Evolutionary conservation across 2,329 filamentous ascomycete species (phyloP).

Genomic region (Ceratocystis variospora): DNA sequence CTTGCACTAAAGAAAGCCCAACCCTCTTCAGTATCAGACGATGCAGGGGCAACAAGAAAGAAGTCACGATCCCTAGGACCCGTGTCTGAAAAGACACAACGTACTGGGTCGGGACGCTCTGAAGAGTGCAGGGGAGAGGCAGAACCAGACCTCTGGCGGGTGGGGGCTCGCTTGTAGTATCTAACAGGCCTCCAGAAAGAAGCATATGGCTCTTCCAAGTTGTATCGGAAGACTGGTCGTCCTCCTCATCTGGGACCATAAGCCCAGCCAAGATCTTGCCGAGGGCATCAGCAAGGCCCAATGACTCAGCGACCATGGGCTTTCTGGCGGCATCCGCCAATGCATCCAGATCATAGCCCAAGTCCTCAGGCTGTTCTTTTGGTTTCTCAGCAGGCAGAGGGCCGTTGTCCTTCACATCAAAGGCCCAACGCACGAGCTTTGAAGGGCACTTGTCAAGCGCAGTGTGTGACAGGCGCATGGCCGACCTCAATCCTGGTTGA

Average conservation of each 20-base stretch:
- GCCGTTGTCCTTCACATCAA: too few species aligned
- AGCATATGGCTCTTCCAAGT: too few species aligned
- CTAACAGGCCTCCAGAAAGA: background rate
- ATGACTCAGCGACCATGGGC: background rate
- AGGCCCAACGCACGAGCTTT: too few species aligned
- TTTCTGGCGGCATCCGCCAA: background rate
- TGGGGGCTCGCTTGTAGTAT: background rate
- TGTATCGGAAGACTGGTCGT: too few species aligned
- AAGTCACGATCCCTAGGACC: background rate
- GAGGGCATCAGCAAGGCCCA: background rate
- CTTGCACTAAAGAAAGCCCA: background rate
- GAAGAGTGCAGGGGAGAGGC: background rate
- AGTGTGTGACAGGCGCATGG: too few species aligned
- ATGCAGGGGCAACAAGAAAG: background rate
- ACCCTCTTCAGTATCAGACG: too few species aligned
- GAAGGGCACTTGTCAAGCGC: too few species aligned
- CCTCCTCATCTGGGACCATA: too few species aligned
- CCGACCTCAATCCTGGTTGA: too few species aligned
- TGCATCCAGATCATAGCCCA: background rate
- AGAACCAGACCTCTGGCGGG: background rate
- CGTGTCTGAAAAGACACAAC: background rate
- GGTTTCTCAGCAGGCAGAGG: too few species aligned
- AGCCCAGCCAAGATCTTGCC: background rate
- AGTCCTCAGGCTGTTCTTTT: background rate
- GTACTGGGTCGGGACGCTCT: background rate